Base-by-base conservation (phyloP, 1,284 basidiomycete genomes). In the Trichosporon inkin region DNA sequence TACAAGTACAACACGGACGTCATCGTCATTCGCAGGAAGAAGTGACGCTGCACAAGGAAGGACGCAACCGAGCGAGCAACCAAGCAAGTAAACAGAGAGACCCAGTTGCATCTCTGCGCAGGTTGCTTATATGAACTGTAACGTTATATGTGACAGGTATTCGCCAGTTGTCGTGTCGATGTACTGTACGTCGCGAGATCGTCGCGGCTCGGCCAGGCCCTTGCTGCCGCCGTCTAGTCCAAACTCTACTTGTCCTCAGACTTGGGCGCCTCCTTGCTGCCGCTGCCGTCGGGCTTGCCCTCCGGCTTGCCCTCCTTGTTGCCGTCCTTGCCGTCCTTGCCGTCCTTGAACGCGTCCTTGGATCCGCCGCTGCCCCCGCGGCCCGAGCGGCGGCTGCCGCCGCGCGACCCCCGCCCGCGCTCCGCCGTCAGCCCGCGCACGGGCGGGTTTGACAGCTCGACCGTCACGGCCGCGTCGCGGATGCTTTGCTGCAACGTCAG, bases 371-470 rank as follows among this genome's bases (percentile, higher is more conserved):
- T 65, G 38, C 68, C 62, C 2, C 70, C 69, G 22, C 68, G 58
- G 4, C 60, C 63, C 17, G 67, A 68, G 14, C 86, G 82, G 52
- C 87, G 81, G 24, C 24, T 49, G 13, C 75, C 79, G 1, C 83
- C 81, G 19, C 75, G 68, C 13, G 81, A 69, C 24, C 82, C 80
- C 16, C 75, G 70, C 2, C 80, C 77, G 22, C 62, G 72, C 10
- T 63, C 57, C 28, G 58, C 49, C 38, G 57, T 62, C 19, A 61
- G 37, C 14, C 58, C 60, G 22, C 69, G 66, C 2, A 64, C 53
- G n/a, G 72, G 74, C 14, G 76, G 75, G 66, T 77, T 77, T 28
- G 76, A 77, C 6, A 69, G 77, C 76, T 41, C 71, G 60, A 61
- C 80, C 68, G 57, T 79, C 75, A 72, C 80, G 54, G 57, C 77